Base-by-base conservation (phyloP, 306 rosid species). In the Boehmeria nivea region DNA sequence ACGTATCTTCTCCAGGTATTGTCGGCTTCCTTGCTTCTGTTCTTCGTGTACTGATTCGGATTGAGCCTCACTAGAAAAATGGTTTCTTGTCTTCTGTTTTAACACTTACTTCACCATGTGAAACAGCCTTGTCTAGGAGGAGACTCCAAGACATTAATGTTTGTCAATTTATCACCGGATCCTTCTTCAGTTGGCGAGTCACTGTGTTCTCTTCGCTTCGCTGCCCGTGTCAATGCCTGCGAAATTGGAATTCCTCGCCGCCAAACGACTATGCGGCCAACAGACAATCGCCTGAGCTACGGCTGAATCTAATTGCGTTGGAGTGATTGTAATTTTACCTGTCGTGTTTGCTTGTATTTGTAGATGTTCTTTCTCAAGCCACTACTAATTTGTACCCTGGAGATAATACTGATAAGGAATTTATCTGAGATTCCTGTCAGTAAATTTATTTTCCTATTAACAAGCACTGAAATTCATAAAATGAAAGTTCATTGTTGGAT, bases 51-150 rank as follows among this genome's bases (percentile, higher is more conserved):
- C n/a, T n/a, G n/a, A n/a, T n/a, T n/a, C n/a, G n/a, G n/a, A n/a
- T n/a, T n/a, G n/a, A n/a, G n/a, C n/a, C n/a, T n/a, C n/a, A n/a
- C n/a, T n/a, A n/a, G n/a, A n/a, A n/a, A n/a, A n/a, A n/a, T n/a
- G n/a, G n/a, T n/a, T 11, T 40, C 15, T 40, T 40, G 4, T 12
- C 45, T n/a, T 11, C 45, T 8, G 4, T 5, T 40, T 5, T 11
- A 8, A 8, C 45, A 40, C 9, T 31, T 31, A 9, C 39, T 61
- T 54, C 4, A 27, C 57, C 57, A 24, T 48, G 53, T 65, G 10
- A 56, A 33, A 61, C 98, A 91, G 98, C 98, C 98, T 37, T 91
- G 94, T 74, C 73, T 91, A 16, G 98, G 94, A 31, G 96, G 98
- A 19, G 96, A 91, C 51, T 91, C 98, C 1, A 91, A 91, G 67